Conservation (phyloP, 148 eudicot genomes). For the Persicaria tinctoria region DNA sequence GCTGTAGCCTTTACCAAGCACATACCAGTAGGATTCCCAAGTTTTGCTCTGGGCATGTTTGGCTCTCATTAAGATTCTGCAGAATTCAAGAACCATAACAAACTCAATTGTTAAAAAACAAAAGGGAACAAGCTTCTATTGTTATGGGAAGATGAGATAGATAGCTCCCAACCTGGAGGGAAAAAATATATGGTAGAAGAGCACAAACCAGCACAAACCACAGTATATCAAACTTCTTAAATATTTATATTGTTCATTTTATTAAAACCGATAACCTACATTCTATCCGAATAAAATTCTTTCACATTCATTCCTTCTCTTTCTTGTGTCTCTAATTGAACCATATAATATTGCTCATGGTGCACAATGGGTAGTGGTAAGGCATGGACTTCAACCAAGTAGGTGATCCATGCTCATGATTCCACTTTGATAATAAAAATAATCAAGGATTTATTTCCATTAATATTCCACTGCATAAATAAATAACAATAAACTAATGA, state of each 20-base stretch:
- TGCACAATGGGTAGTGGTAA: too few relatives aligned
- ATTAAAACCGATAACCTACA: too few relatives aligned
- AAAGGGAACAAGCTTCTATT: background rate
- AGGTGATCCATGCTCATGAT: too few relatives aligned
- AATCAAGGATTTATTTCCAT: too few relatives aligned
- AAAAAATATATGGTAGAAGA: background rate
- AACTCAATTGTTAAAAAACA: background rate
- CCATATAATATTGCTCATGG: too few relatives aligned
- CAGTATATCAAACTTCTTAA: background rate
- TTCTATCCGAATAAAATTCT: too few relatives aligned
- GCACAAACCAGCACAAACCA: constrained; percentile 4
- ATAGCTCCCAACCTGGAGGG: background rate
- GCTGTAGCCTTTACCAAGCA: background rate
- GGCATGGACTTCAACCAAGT: too few relatives aligned
- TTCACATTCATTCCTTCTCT: too few relatives aligned
- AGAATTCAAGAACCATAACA: constrained; percentile 13
- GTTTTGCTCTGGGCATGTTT: constrained; percentile 59
- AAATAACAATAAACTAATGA: too few relatives aligned
- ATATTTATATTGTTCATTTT: background rate
- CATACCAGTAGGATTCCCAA: constrained; percentile 85
- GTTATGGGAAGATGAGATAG: background rate
- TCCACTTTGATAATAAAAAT: too few relatives aligned
- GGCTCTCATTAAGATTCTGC: constrained; percentile 54
- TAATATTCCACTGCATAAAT: too few relatives aligned
- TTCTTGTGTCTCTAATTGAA: too few relatives aligned